Percentiles rank a stretch among this genome's conserved stretches.
Conservation (phyloP, 1,284 basidiomycete genomes). For the Ustilago sp. region DNA sequence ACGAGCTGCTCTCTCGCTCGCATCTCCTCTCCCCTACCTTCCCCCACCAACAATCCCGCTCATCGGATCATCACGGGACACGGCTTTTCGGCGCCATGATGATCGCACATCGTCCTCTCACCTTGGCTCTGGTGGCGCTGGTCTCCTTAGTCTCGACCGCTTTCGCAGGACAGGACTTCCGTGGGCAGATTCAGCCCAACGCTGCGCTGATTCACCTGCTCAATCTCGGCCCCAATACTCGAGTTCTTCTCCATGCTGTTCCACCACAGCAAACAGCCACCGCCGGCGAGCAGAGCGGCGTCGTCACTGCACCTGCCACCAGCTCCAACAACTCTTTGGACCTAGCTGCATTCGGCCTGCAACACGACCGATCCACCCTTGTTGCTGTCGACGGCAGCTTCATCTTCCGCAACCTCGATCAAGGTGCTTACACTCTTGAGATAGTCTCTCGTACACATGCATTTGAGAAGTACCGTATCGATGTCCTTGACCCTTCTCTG, state of each 20-base stretch:
- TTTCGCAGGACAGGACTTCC: slow-evolving; percentile 37
- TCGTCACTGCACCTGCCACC: not conserved
- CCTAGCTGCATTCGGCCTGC: slow-evolving; percentile 30
- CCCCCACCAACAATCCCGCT: not conserved
- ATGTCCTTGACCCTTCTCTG: slow-evolving; percentile 24
- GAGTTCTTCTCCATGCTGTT: slow-evolving; percentile 37
- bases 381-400: slow-evolving; percentile 49
- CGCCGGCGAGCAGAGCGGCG: not conserved
- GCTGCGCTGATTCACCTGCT: slow-evolving; percentile 42
- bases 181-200: slow-evolving; percentile 52
- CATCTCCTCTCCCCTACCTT: not conserved
- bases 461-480: slow-evolving; percentile 52
- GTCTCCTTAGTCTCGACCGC: slow-evolving; percentile 14
- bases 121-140: slow-evolving; percentile 21
- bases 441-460: slow-evolving; percentile 37
- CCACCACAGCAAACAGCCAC: slow-evolving; percentile 12
- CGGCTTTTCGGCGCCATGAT: not conserved
- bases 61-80: not conserved
- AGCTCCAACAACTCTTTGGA: slow-evolving; percentile 3
- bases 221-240: slow-evolving; percentile 44
- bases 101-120: not conserved
- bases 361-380: slow-evolving; percentile 39
- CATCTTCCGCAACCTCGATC: slow-evolving; percentile 48
- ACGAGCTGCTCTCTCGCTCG: not conserved
- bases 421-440: slow-evolving; percentile 50